Evolutionary conservation across 495 filamentous ascomycete genomes (phyloP).

Genomic region (Aspergillus carlsbadensis): DNA sequence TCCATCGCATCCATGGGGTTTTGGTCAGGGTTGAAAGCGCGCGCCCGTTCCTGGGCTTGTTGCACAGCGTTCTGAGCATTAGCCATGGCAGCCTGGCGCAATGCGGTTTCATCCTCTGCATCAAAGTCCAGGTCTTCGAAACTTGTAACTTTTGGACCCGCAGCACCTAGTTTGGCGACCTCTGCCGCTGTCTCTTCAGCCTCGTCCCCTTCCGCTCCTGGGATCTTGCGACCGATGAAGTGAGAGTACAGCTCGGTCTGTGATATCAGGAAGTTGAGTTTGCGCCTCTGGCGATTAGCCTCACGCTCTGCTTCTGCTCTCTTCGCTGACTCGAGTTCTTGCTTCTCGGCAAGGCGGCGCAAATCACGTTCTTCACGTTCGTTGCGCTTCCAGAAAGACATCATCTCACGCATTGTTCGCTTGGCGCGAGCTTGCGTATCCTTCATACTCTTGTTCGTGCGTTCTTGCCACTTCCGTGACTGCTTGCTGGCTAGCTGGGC

Average conservation of each 20-base stretch:
- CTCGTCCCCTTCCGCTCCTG: conserved; percentile 89
- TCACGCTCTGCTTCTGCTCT: conserved; percentile 96
- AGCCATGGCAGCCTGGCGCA: conserved; percentile 82
- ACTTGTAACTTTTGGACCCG: conserved; percentile 73
- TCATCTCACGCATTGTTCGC: conserved; percentile 98
- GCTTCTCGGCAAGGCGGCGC: conserved; percentile 88
- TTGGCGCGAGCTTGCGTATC: conserved; percentile 97
- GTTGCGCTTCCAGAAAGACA: conserved; percentile 99
- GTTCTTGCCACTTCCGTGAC: conserved; percentile 92
- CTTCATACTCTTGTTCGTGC: conserved; percentile 97
- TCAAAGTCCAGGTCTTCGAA: conserved; percentile 97
- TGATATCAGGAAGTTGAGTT: conserved; percentile 98
- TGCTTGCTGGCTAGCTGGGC: conserved; percentile 97
- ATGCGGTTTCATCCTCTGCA: conserved; percentile 80
- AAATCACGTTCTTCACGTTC: conserved; percentile 95
- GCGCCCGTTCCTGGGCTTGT: conserved; percentile 88
- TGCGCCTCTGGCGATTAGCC: conserved; percentile 93
- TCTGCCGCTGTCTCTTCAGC: conserved; percentile 74
- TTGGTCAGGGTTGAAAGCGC: conserved; percentile 77
- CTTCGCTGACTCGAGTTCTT: conserved; percentile 94
- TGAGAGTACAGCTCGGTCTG: conserved; percentile 99
- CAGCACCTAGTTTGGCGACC: conserved; percentile 36
- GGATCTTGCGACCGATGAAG: conserved; percentile 99
- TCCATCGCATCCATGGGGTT: conserved; percentile 52
- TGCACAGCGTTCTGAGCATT: conserved; percentile 97